These are phyloP conservation scores for Phytophthora vignae DNA, from an alignment of 352 stramenopile genomes.

Conservation along the genomic window DNA sequence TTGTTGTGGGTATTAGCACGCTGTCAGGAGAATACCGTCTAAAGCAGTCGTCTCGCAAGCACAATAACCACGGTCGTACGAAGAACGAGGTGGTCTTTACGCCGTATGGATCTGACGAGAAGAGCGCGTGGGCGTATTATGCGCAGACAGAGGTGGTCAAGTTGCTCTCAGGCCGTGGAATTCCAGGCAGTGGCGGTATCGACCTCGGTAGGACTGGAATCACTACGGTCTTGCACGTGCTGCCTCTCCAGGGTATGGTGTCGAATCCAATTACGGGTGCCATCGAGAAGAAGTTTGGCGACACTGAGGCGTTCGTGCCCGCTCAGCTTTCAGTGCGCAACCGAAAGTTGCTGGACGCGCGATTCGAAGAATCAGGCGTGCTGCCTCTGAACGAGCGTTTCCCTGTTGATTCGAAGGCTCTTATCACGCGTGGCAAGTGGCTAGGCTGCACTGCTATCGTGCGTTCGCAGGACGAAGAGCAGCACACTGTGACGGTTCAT, in stretches of 20 bases:
- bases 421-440: conserved; percentile 92
- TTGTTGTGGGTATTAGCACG: conserved; percentile 82
- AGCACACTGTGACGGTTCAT: conserved; percentile 91
- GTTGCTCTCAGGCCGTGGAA: conserved; percentile 75
- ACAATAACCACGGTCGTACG: conserved; percentile 26
- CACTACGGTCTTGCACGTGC: conserved; percentile 76
- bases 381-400: conserved; percentile 93
- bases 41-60: conserved; percentile 33
- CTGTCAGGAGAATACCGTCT: conserved; percentile 70
- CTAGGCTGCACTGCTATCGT: conserved; percentile 91
- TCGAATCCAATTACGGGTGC: conserved; percentile 94
- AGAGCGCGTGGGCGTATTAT: conserved; percentile 75
- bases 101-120: conserved; percentile 55
- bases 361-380: conserved; percentile 92
- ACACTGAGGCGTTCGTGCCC: conserved; percentile 95
- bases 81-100: conserved; percentile 50
- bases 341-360: conserved; percentile 92
- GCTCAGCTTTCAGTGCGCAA: conserved; percentile 96
- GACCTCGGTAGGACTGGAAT: conserved; percentile 91
- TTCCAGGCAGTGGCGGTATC: conserved; percentile 92
- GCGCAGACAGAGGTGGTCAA: conserved; percentile 73
- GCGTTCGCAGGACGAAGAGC: conserved; percentile 51
- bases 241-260: conserved; percentile 94
- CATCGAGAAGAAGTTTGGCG: conserved; percentile 96
- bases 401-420: conserved; percentile 81